Evolutionary conservation across 2,329 filamentous ascomycete genomes (phyloP).

Genomic region (Exophiala xenobiotica): DNA sequence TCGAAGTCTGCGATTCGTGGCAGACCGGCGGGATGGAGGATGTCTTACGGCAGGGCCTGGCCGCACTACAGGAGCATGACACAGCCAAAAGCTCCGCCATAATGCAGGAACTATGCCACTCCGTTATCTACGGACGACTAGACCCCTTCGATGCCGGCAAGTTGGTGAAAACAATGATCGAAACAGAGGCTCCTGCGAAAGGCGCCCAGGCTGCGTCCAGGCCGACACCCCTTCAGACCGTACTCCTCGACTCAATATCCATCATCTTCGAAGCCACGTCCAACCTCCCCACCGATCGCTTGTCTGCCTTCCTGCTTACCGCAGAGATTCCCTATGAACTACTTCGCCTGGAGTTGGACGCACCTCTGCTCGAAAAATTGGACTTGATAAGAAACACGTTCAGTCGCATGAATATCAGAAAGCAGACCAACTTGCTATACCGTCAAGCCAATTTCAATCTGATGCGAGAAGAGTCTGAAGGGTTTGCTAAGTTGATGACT

Average conservation of each 20-base stretch:
- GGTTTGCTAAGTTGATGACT: constrained; percentile 92
- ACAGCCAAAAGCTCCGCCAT: constrained; percentile 66
- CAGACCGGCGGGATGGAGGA: constrained; percentile 63
- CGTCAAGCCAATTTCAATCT: constrained; percentile 96
- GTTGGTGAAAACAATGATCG: constrained; percentile 61
- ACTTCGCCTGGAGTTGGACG: constrained; percentile 82
- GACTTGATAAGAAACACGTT: constrained; percentile 86
- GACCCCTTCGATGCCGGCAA: constrained; percentile 67
- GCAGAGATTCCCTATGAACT: constrained; percentile 69
- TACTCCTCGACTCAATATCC: constrained; percentile 57
- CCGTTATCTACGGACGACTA: constrained; percentile 69
- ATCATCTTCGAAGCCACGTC: constrained; percentile 73
- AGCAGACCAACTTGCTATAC: constrained; percentile 90
- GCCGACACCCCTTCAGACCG: constrained; percentile 19
- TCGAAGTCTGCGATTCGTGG: constrained; percentile 69
- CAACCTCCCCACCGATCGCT: constrained; percentile 45
- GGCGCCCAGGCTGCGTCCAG: neutral
- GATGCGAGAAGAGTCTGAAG: constrained; percentile 90
- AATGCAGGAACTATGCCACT: constrained; percentile 81
- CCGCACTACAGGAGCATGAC: constrained; percentile 66
- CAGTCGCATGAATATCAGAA: constrained; percentile 75
- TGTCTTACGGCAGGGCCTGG: constrained; percentile 62
- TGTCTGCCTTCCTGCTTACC: constrained; percentile 69
- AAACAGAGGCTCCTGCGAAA: constrained; percentile 11
- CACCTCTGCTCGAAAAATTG: constrained; percentile 69